Evolutionary conservation across 345 rosid genomes (phyloP).

Genomic region (Dimocarpus longan): DNA sequence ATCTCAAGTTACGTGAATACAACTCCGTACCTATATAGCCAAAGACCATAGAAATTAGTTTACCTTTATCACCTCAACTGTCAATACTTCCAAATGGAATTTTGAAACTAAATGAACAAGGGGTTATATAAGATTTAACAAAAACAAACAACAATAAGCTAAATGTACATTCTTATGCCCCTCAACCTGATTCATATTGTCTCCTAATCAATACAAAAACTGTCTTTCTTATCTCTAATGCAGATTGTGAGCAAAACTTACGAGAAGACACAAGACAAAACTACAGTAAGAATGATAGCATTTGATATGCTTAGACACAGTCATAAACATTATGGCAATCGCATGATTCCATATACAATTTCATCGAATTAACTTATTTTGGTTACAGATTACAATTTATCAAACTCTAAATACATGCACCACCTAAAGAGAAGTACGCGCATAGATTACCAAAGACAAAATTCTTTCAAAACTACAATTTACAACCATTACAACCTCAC

Average conservation of each 20-base stretch:
- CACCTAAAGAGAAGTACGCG: not conserved
- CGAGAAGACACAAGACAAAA: not conserved
- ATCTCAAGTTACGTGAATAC: conserved; percentile 78
- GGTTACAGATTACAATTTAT: not conserved
- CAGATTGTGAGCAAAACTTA: not conserved
- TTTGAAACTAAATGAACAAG: not conserved
- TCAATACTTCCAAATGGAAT: too few relatives aligned
- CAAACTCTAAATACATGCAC: not conserved
- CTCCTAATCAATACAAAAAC: not conserved
- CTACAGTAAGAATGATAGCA: not conserved
- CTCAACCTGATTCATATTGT: not conserved
- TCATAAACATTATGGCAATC: not conserved
- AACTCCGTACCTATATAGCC: conserved; percentile 57
- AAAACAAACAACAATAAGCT: not conserved
- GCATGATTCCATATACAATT: not conserved
- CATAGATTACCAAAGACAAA: too few relatives aligned
- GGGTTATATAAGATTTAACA: not conserved
- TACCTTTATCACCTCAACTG: not conserved
- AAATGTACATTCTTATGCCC: not conserved
- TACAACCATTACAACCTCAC: too few relatives aligned
- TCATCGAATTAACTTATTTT: not conserved
- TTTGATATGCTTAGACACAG: not conserved
- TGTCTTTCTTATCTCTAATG: not conserved
- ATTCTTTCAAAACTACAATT: too few relatives aligned
- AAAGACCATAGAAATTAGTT: conserved; percentile 2